Evolutionary conservation across 2,329 filamentous ascomycete species (phyloP), one percentile per base, ranked within the genome.

Genomic region (Fusarium tricinctum): DNA sequence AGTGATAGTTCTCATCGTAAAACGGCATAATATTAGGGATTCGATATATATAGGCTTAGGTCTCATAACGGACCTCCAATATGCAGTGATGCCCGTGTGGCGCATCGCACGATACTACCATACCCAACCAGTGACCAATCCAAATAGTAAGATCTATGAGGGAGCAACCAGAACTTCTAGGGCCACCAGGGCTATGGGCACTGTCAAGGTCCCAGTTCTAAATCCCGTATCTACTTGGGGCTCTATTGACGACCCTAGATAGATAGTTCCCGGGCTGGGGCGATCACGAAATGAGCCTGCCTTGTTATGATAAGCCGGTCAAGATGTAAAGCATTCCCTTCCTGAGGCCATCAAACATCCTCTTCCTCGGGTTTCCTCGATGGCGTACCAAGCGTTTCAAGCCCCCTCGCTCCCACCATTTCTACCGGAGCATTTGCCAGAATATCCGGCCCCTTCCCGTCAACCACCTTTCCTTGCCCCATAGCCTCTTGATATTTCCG

Each of bases 401-500:
- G 52, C 1, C 79, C 79, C 38, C 79, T 72, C 7, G 77, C 78
- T 3, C 75, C 76, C 17, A 63, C 60, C 40, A 79, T 44, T 10
- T 76, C 75, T 3, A 50, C 61, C 4, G 66, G 63, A 0, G 60
- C 70, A 43, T 51, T 64, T 7, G 44, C 50, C 17, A 69, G 52
- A 12, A 53, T 53, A 23, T 73, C 68, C 6, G 63, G 64, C 2
- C 51, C 55, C 28, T 71, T 75, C 8, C 72, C 73, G 30, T 71
- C 68, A 8, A 62, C 69, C 2, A 59, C 56, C 15, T 73, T 75
- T 12, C 73, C 73, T 33, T 72, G 72, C 0, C 78, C 80, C 72
- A 85, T 78, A 0, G 78, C 80, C 17, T 83, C 78, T 60, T 84
- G 81, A 48, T 86, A 86, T 66, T 84, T 85, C 63, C 92, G 89